Evolutionary conservation across 129 eudicot genomes (phyloP).

Genomic region (Dittrichia graveolens): DNA sequence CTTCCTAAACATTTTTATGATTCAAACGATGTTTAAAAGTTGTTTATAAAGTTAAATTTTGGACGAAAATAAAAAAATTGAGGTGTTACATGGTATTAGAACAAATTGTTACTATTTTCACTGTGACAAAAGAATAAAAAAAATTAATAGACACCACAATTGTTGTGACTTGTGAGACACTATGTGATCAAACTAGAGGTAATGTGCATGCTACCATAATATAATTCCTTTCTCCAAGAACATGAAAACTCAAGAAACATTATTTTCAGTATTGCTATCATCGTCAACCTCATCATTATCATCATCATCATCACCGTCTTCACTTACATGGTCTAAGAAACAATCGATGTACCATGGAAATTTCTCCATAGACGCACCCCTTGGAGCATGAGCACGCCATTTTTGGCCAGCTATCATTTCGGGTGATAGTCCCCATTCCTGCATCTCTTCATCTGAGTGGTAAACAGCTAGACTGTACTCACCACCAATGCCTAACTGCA

Average conservation of each 20-base stretch:
- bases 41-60: no score
- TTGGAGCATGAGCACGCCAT: constrained; percentile 52
- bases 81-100: neutral
- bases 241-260: constrained; percentile 16
- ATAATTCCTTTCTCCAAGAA: constrained; percentile 6
- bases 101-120: constrained; percentile 15
- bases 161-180: neutral
- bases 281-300: constrained; percentile 15
- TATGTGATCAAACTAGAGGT: constrained; percentile 20
- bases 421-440: constrained; percentile 71
- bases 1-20: no score
- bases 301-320: constrained; percentile 25
- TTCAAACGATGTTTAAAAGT: no score
- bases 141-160: neutral
- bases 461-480: constrained; percentile 81
- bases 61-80: no score
- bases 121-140: neutral
- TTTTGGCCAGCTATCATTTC: constrained; percentile 76
- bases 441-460: constrained; percentile 68
- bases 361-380: constrained; percentile 57
- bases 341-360: constrained; percentile 64
- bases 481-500: constrained; percentile 75
- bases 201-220: constrained; percentile 16
- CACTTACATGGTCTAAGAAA: constrained; percentile 63
- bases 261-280: neutral